Conservation (phyloP, 257 asterid genomes). For the Capsicum rhomboideum region DNA sequence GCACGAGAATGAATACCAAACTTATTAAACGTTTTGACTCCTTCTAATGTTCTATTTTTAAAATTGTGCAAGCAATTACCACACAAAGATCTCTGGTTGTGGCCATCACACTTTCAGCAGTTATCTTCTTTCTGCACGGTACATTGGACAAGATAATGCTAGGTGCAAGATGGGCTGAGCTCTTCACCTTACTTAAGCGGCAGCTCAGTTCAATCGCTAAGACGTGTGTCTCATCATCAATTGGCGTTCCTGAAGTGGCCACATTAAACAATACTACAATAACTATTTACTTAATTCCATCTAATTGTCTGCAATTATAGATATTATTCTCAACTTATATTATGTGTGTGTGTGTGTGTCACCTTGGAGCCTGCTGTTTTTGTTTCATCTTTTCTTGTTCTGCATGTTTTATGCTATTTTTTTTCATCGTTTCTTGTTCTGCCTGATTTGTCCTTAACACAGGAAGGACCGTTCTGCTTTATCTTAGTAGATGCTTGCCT, state of each 20-base stretch:
- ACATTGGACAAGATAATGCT: background rate
- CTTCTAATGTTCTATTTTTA: background rate
- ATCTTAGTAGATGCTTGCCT: background rate
- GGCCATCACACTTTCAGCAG: background rate
- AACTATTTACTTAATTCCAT: background rate
- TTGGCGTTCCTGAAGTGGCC: background rate
- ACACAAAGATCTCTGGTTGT: background rate
- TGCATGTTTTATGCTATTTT: background rate
- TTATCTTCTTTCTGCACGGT: background rate
- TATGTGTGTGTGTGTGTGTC: background rate
- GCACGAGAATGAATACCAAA: background rate
- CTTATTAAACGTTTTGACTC: background rate
- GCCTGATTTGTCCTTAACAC: background rate
- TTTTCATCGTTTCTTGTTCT: background rate
- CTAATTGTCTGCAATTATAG: background rate
- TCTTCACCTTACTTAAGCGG: background rate
- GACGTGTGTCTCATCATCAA: background rate
- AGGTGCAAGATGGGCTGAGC: background rate
- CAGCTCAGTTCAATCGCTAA: background rate
- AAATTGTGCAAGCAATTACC: background rate
- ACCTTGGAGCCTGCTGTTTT: background rate
- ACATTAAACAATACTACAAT: background rate
- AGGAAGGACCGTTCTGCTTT: background rate
- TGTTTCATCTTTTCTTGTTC: background rate
- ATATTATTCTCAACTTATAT: background rate